These are phyloP conservation scores for Schoenoplectus triqueter DNA, from an alignment of 202 grass and related monocot genomes.

Conservation along the genomic window DNA sequence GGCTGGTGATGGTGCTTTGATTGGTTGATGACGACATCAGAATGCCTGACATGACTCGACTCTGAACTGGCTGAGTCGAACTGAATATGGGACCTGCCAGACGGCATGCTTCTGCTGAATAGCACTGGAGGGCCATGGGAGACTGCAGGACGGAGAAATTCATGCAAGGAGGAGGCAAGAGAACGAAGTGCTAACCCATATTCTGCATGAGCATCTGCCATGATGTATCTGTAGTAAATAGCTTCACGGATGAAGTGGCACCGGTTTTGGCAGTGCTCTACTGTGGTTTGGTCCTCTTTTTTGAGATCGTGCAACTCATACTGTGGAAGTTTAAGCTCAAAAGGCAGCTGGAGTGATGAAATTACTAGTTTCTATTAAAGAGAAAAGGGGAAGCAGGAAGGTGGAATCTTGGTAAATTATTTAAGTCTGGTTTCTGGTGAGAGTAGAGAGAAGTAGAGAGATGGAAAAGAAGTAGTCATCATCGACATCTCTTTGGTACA, in stretches of 20 bases:
- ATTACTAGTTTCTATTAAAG: slow-evolving; percentile 7
- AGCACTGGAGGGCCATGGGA: background rate
- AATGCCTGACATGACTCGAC: slow-evolving; percentile 16
- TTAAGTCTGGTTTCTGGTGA: slow-evolving; percentile 36
- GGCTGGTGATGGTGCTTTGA: slow-evolving; percentile 29
- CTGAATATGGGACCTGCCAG: slow-evolving; percentile 28
- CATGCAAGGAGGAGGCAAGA: slow-evolving; percentile 26
- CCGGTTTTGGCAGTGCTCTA: slow-evolving; percentile 30
- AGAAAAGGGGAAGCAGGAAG: slow-evolving; percentile 27
- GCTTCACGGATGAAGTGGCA: background rate
- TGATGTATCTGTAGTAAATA: slow-evolving; percentile 24
- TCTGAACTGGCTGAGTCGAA: slow-evolving; percentile 12
- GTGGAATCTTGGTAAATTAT: slow-evolving; percentile 41
- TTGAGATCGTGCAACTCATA: slow-evolving; percentile 28
- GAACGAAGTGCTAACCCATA: background rate
- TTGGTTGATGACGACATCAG: slow-evolving; percentile 33
- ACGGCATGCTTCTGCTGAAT: slow-evolving; percentile 24
- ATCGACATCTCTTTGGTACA: slow-evolving; percentile 12
- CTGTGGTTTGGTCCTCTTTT: slow-evolving; percentile 9
- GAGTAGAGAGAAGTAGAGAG: slow-evolving; percentile 37
- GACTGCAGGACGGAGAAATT: slow-evolving; percentile 23
- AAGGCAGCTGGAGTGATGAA: background rate
- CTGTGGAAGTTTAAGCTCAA: background rate
- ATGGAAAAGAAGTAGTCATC: background rate
- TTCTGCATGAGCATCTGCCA: slow-evolving; percentile 28